These are phyloP conservation scores for Chara braunii DNA, from an alignment of 139 green algal species.

Conservation along the genomic window DNA sequence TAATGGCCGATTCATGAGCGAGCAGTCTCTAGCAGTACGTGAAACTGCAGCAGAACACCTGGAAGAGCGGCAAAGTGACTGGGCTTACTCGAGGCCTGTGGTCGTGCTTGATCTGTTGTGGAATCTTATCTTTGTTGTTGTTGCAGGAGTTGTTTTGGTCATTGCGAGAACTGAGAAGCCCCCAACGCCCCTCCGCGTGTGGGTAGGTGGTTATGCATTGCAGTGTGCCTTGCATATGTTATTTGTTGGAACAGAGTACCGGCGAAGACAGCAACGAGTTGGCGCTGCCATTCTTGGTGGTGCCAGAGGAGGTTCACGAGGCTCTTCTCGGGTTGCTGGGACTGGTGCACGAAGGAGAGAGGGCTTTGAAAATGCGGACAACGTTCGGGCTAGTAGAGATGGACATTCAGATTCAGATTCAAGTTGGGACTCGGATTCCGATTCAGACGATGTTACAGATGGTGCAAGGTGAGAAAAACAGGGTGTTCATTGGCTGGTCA, in stretches of 20 bases:
- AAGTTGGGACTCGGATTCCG: too few relatives aligned
- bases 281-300: too few relatives aligned
- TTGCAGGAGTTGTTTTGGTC: constrained; percentile 17
- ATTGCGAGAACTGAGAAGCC: constrained; percentile 10
- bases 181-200: constrained; percentile 14
- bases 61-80: constrained; percentile 31
- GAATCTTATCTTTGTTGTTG: constrained; percentile 27
- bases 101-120: constrained; percentile 36
- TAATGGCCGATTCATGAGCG: constrained; percentile 24
- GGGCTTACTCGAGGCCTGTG: constrained; percentile 27
- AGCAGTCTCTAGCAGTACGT: constrained; percentile 26
- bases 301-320: too few relatives aligned
- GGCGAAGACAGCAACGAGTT: background rate
- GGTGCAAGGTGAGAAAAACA: too few relatives aligned
- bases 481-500: too few relatives aligned
- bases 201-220: constrained; percentile 25
- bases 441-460: too few relatives aligned
- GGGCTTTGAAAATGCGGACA: too few relatives aligned
- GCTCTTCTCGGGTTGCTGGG: too few relatives aligned
- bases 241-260: constrained; percentile 22
- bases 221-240: constrained; percentile 30
- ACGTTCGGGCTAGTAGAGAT: too few relatives aligned
- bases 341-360: too few relatives aligned
- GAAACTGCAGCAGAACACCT: constrained; percentile 24
- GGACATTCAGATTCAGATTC: too few relatives aligned